Conservation (phyloP, 495 filamentous ascomycete genomes). For the Friedmanniomyces simplex region DNA sequence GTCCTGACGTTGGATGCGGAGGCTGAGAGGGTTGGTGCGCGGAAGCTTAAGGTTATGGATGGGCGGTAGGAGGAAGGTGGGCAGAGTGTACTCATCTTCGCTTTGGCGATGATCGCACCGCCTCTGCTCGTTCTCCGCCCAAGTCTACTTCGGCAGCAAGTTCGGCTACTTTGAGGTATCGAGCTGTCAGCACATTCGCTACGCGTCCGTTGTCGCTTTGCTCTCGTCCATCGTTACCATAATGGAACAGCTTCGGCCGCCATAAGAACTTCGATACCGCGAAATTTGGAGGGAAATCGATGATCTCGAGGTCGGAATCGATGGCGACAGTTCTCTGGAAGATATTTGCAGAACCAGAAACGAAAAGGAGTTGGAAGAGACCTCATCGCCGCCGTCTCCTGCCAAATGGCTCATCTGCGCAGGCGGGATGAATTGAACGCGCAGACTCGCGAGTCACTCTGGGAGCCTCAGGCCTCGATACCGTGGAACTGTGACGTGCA, state of each 20-base stretch:
- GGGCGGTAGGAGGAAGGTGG: background rate
- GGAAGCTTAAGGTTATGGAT: background rate
- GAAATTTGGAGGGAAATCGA: background rate
- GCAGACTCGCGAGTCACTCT: too few relatives aligned
- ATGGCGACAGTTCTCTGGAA: background rate
- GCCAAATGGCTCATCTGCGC: background rate
- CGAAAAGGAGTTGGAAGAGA: background rate
- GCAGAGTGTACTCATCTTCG: background rate
- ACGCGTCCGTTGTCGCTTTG: conserved; percentile 10
- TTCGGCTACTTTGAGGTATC: conserved; percentile 35
- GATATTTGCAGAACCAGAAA: background rate
- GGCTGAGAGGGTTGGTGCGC: conserved; percentile 44
- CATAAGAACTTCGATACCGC: background rate
- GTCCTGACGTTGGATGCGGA: conserved; percentile 57
- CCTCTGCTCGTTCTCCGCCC: conserved; percentile 47
- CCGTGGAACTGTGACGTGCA: too few relatives aligned
- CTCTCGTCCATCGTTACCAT: background rate
- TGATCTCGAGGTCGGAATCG: background rate
- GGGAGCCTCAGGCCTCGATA: too few relatives aligned
- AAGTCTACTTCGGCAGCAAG: conserved; percentile 25
- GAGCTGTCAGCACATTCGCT: conserved; percentile 49
- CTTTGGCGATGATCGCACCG: conserved; percentile 5
- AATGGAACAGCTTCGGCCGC: too few relatives aligned
- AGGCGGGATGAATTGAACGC: background rate
- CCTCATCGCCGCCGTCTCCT: background rate